A percentile compares a stretch with the other conserved stretches of the same genome.
Conservation (phyloP, 805 yeast species). For the Candida schatavii region DNA sequence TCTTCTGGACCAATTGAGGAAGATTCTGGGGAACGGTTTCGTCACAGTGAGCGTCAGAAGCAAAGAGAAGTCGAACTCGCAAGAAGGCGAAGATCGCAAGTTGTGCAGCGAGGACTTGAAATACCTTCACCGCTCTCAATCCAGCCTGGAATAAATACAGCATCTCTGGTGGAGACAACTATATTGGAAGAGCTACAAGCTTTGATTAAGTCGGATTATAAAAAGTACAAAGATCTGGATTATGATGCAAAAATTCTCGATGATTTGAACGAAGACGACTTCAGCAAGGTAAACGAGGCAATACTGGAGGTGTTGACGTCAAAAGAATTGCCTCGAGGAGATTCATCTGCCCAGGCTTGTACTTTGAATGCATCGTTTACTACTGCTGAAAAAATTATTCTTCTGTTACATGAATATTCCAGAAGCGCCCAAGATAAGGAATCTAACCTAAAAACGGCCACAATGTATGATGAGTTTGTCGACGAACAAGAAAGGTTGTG, state of each 20-base stretch:
- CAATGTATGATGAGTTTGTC: slow-evolving; percentile 7
- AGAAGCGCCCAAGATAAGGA: slow-evolving; percentile 1
- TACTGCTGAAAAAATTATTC: slow-evolving; percentile 14
- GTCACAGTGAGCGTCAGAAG: slow-evolving; percentile 20
- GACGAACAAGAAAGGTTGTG: slow-evolving; percentile 5
- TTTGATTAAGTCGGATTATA: slow-evolving; percentile 42
- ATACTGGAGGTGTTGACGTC: slow-evolving; percentile 8
- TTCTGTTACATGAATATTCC: slow-evolving; percentile 17
- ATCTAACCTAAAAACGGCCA: slow-evolving; percentile 1
- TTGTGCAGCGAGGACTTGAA: slow-evolving; percentile 42
- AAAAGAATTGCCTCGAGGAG: background rate
- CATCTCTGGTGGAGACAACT: slow-evolving; percentile 11
- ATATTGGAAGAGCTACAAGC: slow-evolving; percentile 30
- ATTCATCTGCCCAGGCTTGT: background rate
- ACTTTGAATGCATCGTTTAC: slow-evolving; percentile 15
- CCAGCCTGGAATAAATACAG: background rate
- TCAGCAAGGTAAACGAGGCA: slow-evolving; percentile 15
- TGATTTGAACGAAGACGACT: slow-evolving; percentile 30
- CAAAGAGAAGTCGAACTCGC: slow-evolving; percentile 27
- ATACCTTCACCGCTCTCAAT: slow-evolving; percentile 34
- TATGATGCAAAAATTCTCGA: slow-evolving; percentile 17
- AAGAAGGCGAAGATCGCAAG: slow-evolving; percentile 43
- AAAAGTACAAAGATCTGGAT: slow-evolving; percentile 23
- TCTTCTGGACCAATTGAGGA: background rate
- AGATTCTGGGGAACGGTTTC: slow-evolving; percentile 24